Evolutionary conservation across 257 asterid genomes (phyloP), one percentile per base, ranked within the genome.

Genomic region (Apocynum venetum): DNA sequence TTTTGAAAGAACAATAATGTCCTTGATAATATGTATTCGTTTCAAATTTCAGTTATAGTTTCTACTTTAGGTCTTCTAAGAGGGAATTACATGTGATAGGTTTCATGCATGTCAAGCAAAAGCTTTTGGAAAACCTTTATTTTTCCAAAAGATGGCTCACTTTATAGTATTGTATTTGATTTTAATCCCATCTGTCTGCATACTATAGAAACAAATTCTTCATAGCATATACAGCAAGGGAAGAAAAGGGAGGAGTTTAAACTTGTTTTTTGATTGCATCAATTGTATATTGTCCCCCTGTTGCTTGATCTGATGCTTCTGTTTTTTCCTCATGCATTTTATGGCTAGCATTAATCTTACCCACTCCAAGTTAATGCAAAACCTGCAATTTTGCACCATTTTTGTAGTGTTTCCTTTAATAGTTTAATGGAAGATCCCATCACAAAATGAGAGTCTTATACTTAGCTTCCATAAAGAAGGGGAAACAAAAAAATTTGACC

Each of bases 311-410:
- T 0, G 69, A 56, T 73, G 5, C 25, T 70, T 74, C 66, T 5
- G 35, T 69, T 41, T 20, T 8, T 73, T 1, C 41, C 17, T 4
- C 8, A 60, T 40, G 44, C 71, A 75, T 36, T 20, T 19, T 13
- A 51, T 31, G 79, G 79, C 53, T 76, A 64, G 31, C 66, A 12
- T 49, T 49, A 51, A 66, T 76, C 79, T 51, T 56, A 35, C 48
- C 79, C 79, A 76, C 66, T 76, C 31, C 46, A 64, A 61, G 38
- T 20, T 5, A 14, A 35, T n/a, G 78, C 56, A 47, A 38, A 71
- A 71, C 10, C 43, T 25, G 40, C 59, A 41, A 10, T 47, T n/a
- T 9, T 31, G 35, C 40, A 25, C 41, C 67, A 25, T 25, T 25
- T 25, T 25, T 25, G 31, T 25, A 25, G 31, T 25, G n/a, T 59